Base-by-base conservation (phyloP, 768 basidiomycete species). In the Russula compacta region DNA sequence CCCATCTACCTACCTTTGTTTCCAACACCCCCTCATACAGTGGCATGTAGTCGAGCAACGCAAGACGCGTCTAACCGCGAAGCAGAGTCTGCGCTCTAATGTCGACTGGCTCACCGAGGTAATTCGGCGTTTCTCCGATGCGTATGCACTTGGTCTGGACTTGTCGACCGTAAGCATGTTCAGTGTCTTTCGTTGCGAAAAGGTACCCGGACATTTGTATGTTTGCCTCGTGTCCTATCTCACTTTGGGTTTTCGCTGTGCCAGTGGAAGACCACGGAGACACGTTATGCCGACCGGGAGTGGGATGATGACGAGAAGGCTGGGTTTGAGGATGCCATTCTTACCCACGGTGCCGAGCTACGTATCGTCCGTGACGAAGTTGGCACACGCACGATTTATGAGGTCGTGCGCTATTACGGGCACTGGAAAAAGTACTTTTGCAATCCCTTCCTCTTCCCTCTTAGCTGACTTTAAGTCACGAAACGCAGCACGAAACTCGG, bases 91-190 rank as follows among this genome's bases (percentile, higher is more conserved):
- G n/a, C 73, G 77, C 32, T 76, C 74, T 55, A 84, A 76, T 65
- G 83, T 92, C n/a, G 91, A 91, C 72, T 92, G 86, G 84, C 74
- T 92, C 24, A 88, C 86, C 0, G 90, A 93, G 71, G 83, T 82
- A 32, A 77, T 86, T 50, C 82, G 80, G 56, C 83, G 85, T 21
- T 82, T 87, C 65, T 88, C 89, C 8, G 84, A 85, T 40, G 85
- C 88, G 38, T 79, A 83, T 54, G 66, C 81, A 56, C 79, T 80
- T 60, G 80, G 78, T 4, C 77, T 77, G 51, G 80, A 85, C 1
- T 76, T 85, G 62, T 78, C 79, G 24, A 75, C 81, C 12, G 86
- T 89, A 21, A 84, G 77, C 67, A 85, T 88, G 82, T 81, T 80
- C 65, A 75, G 75, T 21, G 73, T 78, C 2, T 76, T 78, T 59